These are phyloP conservation scores for Solanum pinnatisectum DNA, from an alignment of 257 asterid species.

Conservation along the genomic window DNA sequence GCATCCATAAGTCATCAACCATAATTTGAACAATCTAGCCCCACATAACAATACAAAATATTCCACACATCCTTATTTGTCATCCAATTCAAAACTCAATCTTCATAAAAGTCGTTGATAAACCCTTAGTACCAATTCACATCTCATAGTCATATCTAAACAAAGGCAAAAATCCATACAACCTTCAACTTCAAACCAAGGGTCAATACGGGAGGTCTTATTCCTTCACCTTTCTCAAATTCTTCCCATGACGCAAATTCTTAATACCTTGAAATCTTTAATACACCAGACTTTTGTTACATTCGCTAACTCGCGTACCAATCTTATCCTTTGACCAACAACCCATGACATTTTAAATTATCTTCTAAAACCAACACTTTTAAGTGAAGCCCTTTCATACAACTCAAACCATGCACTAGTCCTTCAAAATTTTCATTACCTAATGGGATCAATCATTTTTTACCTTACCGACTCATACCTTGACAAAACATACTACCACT, in stretches of 20 bases:
- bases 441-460: not conserved
- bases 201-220: not conserved
- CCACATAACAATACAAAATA: not conserved
- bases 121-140: not conserved
- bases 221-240: no score
- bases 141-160: not conserved
- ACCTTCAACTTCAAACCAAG: not conserved
- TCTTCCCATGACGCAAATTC: not conserved
- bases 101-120: not conserved
- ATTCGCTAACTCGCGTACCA: not conserved
- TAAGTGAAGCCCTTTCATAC: not conserved
- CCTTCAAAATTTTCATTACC: not conserved
- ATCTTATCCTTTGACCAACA: not conserved
- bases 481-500: not conserved
- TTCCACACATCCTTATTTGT: not conserved
- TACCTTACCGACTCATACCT: not conserved
- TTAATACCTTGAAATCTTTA: not conserved
- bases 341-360: not conserved
- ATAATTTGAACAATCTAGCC: not conserved
- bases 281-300: not conserved
- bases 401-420: not conserved
- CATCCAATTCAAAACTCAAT: not conserved
- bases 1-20: not conserved
- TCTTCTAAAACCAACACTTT: not conserved
- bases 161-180: not conserved